Percentiles rank a stretch among this genome's conserved stretches.
phyloP scores from a whole-genome alignment of 257 asterid genomes.

The Hygrophila difformis region DNA sequence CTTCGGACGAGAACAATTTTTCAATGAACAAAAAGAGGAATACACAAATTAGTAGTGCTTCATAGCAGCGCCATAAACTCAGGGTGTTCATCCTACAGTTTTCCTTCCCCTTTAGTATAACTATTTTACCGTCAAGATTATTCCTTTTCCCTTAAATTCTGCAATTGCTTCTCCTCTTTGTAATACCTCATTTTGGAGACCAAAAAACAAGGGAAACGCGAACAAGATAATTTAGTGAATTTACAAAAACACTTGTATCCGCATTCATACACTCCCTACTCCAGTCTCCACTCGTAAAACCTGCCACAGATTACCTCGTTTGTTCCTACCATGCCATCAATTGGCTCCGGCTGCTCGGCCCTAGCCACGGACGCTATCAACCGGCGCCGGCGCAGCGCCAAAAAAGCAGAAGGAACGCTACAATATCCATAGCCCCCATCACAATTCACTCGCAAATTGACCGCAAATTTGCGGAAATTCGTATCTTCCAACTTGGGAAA shows the following conservation, averaged over 20 bases:
- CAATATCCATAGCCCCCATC: conserved; percentile 16
- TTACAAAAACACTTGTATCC: no score
- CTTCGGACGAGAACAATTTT: background rate
- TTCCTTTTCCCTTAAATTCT: background rate
- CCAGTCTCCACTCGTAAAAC: background rate
- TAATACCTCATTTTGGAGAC: no score
- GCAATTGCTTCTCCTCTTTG: no score
- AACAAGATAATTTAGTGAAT: no score
- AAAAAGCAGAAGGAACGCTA: conserved; percentile 21
- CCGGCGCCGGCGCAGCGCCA: conserved; percentile 27
- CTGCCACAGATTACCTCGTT: conserved; percentile 33
- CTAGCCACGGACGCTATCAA: conserved; percentile 38
- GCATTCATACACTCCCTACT: background rate
- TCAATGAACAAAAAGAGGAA: no score
- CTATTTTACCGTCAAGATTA: background rate
- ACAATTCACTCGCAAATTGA: conserved; percentile 22
- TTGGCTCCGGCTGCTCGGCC: conserved; percentile 50
- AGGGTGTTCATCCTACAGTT: background rate
- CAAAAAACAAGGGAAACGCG: no score
- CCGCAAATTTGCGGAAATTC: conserved; percentile 21
- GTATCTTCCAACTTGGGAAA: background rate
- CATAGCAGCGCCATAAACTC: no score
- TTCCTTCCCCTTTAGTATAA: background rate
- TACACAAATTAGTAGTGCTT: no score
- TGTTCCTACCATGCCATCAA: conserved; percentile 24